Conservation (phyloP, 805 yeast genomes). For the Hyphopichia homilentoma region DNA sequence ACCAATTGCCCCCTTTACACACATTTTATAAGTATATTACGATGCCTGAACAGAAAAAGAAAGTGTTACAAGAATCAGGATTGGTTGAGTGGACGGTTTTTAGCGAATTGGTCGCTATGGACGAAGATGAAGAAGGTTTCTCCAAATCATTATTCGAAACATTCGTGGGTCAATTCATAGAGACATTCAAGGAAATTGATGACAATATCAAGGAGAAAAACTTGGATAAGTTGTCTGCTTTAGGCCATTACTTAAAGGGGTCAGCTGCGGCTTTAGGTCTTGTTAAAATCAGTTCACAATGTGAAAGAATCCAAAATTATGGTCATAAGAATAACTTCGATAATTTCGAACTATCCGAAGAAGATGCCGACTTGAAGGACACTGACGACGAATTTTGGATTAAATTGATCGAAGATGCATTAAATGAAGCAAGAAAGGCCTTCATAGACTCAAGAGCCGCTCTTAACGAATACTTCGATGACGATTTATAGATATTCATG, state of each 20-base stretch:
- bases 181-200: conserved; percentile 72
- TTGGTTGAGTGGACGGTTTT: conserved; percentile 86
- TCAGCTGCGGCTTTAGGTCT: conserved; percentile 93
- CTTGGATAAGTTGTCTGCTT: conserved; percentile 58
- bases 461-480: conserved; percentile 50
- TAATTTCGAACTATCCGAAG: conserved; percentile 14
- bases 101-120: conserved; percentile 88
- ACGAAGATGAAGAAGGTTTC: conserved; percentile 93
- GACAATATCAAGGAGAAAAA: conserved; percentile 43
- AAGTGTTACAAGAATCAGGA: conserved; percentile 47
- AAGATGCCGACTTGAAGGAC: conserved; percentile 3
- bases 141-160: conserved; percentile 73
- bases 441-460: conserved; percentile 49
- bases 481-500: conserved; percentile 11
- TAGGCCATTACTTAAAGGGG: conserved; percentile 94
- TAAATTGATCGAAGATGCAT: conserved; percentile 49
- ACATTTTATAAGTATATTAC: too few relatives aligned
- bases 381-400: conserved; percentile 38
- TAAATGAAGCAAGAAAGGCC: conserved; percentile 47
- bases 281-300: conserved; percentile 73
- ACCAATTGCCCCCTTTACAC: too few relatives aligned
- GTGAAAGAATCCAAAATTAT: conserved; percentile 90
- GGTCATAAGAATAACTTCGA: conserved; percentile 54
- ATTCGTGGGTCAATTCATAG: conserved; percentile 84
- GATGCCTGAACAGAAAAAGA: conserved; percentile 15